Evolutionary conservation across 2,329 filamentous ascomycete genomes (phyloP).

Genomic region (Arachnopeziza araneosa): DNA sequence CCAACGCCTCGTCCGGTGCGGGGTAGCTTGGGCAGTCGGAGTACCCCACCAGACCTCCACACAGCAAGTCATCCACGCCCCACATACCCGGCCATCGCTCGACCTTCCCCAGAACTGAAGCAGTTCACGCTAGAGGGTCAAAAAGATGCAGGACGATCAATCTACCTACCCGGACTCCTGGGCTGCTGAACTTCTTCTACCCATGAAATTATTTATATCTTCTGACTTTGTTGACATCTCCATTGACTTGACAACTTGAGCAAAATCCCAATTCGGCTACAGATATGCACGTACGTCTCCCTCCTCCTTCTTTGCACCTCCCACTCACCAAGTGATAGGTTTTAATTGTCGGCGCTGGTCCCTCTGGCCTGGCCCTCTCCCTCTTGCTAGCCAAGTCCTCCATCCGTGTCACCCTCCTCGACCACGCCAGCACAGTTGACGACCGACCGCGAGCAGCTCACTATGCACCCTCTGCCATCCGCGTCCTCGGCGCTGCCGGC

Average conservation of each 20-base stretch:
- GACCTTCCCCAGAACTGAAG: not conserved
- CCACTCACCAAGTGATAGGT: slow-evolving; percentile 24
- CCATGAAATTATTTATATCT: not conserved
- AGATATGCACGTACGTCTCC: slow-evolving; percentile 3
- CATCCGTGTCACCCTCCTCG: slow-evolving; percentile 49
- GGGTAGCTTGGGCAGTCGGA: too few relatives aligned
- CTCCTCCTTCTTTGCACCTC: not conserved
- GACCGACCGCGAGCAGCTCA: slow-evolving; percentile 57
- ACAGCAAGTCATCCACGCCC: not conserved
- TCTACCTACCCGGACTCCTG: not conserved
- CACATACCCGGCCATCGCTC: not conserved
- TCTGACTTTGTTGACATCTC: not conserved
- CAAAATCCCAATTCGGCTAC: not conserved
- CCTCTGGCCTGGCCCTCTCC: slow-evolving; percentile 43
- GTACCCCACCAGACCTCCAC: not conserved
- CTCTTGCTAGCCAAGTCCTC: slow-evolving; percentile 45
- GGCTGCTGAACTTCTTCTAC: not conserved
- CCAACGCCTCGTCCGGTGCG: too few relatives aligned
- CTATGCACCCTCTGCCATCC: slow-evolving; percentile 53
- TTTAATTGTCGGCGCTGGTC: slow-evolving; percentile 45
- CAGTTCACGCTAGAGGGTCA: not conserved
- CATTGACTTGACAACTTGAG: not conserved
- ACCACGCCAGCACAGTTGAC: slow-evolving; percentile 49
- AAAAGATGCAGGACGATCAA: not conserved
- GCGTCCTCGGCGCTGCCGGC: slow-evolving; percentile 53